Conservation (phyloP, 2,329 filamentous ascomycete species). For the Cladosporium sp. region DNA sequence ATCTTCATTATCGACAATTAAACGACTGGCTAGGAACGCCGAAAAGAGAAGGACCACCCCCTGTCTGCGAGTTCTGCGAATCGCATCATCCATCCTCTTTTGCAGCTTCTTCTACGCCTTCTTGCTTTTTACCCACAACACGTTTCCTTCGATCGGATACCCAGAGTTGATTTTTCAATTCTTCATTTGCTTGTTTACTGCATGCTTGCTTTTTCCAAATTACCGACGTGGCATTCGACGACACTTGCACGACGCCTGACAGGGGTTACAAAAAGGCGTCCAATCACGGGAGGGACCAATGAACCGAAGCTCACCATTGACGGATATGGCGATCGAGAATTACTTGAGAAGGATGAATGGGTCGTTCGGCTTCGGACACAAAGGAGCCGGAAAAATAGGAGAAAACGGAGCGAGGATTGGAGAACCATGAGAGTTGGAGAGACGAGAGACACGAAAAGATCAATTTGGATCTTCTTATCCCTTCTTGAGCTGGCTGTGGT, state of each 20-base stretch:
- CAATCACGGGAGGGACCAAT: too few relatives aligned
- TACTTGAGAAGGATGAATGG: too few relatives aligned
- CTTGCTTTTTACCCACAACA: neutral
- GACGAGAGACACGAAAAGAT: neutral
- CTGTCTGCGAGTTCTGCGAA: conserved; percentile 2
- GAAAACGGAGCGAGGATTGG: neutral
- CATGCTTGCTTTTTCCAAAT: too few relatives aligned
- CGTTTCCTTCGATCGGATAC: neutral
- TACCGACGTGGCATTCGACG: too few relatives aligned
- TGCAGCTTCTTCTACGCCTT: neutral
- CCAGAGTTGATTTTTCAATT: neutral
- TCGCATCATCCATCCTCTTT: neutral
- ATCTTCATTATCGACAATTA: neutral
- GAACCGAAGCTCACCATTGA: too few relatives aligned
- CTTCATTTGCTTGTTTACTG: neutral
- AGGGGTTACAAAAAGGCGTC: too few relatives aligned
- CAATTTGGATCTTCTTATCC: neutral
- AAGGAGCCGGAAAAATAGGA: too few relatives aligned
- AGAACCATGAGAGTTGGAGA: neutral
- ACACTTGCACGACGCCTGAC: too few relatives aligned
- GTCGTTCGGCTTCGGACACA: too few relatives aligned
- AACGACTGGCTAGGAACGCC: neutral
- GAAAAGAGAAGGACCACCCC: conserved; percentile 13
- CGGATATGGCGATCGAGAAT: too few relatives aligned
- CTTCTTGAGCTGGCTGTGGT: too few relatives aligned